These are phyloP conservation scores for Penicillium sp. DNA, from an alignment of 2,329 filamentous ascomycete genomes.

Conservation along the genomic window DNA sequence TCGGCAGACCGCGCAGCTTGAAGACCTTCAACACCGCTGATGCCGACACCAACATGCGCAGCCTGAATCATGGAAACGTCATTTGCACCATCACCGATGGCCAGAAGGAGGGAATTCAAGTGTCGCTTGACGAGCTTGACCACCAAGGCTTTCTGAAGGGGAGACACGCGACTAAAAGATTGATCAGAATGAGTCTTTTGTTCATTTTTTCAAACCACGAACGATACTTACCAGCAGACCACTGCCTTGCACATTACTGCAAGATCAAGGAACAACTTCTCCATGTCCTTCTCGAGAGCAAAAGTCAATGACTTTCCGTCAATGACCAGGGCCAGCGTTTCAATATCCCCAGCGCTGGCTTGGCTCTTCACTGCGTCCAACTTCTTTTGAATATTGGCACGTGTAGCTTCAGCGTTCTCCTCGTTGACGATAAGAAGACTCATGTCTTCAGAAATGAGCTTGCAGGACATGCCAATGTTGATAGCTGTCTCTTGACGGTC, in stretches of 20 bases:
- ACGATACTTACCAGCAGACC: conserved; percentile 58
- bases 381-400: conserved; percentile 89
- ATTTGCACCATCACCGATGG: conserved; percentile 95
- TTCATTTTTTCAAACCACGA: no score
- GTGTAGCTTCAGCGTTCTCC: conserved; percentile 68
- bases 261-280: conserved; percentile 87
- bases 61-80: conserved; percentile 99
- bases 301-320: conserved; percentile 93
- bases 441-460: conserved; percentile 98
- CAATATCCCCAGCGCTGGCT: conserved; percentile 57
- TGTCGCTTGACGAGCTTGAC: conserved; percentile 98
- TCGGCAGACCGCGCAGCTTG: conserved; percentile 94
- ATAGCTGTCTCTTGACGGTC: conserved; percentile 98
- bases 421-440: conserved; percentile 95
- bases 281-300: conserved; percentile 86
- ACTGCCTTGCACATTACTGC: conserved; percentile 98
- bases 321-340: conserved; percentile 85
- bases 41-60: conserved; percentile 94
- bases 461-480: conserved; percentile 99
- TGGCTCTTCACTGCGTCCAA: conserved; percentile 83
- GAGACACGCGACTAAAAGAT: conserved; percentile 72
- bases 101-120: conserved; percentile 82
- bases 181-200: background rate
- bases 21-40: conserved; percentile 92
- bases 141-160: conserved; percentile 91